Base-by-base conservation (phyloP, 1,284 basidiomycete genomes). In the Malassezia globosa region DNA sequence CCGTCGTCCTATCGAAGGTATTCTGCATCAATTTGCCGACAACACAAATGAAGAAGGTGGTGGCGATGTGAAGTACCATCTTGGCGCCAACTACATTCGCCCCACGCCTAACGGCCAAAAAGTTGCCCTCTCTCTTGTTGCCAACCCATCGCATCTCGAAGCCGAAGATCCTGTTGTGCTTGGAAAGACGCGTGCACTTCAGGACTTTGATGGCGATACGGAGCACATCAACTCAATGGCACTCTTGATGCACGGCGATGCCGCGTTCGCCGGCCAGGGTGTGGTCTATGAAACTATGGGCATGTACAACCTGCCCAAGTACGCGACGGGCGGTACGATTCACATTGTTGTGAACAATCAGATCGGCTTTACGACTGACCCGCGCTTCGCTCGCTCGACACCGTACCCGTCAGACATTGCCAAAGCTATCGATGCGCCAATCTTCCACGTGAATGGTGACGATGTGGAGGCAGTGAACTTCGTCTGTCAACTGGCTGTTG, bases 291-390 rank as follows among this genome's bases (percentile, higher is more conserved):
- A 99, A 77, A 96, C 92, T 34, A 95, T 95, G 86, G 94, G 94
- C 69, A 87, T 97, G 79, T 85, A 90, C 77, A 87, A 85, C 72
- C 79, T 99, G 39, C 87, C 87, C 38, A 82, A 81, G 75, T 99
- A 95, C 74, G 89, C 90, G 42, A 95, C 90, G 16, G 94, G 94
- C 55, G 94, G 94, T 56, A 97, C 94, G 38, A 87, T 97, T 64
- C 94, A 97, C 73, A 77, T 97, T 59, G 90, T 99, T 66, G 89
- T 99, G 66, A 99, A 99, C 79, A 99, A 99, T 77, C 94, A 99
- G 75, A 95, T 97, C 57, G 94, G 94, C 60, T 99, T 99, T 78
- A 99, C 94, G 54, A 99, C 94, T 48, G 92, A 96, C 73, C 94
- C 94, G 41, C 83, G 90, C 56, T 96, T 96, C 76, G 77, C 90